Evolutionary conservation across 2,329 filamentous ascomycete species (phyloP).

Genomic region (Ceratocystis ficicola): DNA sequence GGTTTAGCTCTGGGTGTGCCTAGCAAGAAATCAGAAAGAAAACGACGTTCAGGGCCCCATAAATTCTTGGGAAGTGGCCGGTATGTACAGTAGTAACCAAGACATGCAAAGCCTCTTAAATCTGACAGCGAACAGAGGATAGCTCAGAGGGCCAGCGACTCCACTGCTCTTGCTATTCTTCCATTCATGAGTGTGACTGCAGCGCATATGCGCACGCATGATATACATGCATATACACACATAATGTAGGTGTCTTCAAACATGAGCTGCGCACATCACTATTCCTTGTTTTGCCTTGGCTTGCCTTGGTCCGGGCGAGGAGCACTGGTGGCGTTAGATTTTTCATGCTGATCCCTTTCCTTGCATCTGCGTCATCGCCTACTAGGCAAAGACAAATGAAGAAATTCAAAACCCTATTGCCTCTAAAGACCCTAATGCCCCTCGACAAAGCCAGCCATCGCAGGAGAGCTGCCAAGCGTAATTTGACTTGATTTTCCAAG

Average conservation of each 20-base stretch:
- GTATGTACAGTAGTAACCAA: no score
- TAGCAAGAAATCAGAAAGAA: no score
- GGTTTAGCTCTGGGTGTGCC: no score
- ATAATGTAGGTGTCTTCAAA: background rate
- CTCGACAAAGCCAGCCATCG: background rate
- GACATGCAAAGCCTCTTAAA: no score
- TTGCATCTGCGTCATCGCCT: conserved; percentile 2
- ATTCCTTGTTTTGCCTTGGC: background rate
- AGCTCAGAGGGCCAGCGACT: no score
- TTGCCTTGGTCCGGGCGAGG: background rate
- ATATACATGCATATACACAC: background rate
- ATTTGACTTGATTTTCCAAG: no score
- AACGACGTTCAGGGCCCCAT: no score
- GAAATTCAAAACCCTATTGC: background rate
- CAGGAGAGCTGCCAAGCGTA: no score
- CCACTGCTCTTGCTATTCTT: background rate
- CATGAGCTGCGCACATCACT: conserved; percentile 1
- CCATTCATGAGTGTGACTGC: background rate
- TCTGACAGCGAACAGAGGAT: no score
- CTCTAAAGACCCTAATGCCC: background rate
- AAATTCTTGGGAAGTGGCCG: no score
- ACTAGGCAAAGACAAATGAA: background rate
- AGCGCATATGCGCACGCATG: background rate
- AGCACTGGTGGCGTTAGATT: background rate
- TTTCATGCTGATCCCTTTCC: background rate